Evolutionary conservation across 1,139 yeast species (phyloP), one percentile per base, ranked within the genome.

Genomic region (Yamadazyma dushanensis): DNA sequence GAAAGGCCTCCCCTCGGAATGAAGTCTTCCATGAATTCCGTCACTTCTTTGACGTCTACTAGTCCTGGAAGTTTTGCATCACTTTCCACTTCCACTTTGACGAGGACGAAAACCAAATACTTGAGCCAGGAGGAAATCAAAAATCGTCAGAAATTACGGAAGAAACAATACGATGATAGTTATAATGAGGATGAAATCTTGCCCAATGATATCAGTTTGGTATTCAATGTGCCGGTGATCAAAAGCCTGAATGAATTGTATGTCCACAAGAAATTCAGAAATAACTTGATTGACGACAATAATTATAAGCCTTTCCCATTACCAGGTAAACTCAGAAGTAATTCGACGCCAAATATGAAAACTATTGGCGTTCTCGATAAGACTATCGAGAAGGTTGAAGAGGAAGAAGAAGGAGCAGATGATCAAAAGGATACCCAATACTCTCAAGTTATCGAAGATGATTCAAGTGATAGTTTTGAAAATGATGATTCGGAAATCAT

Each of bases 221-320:
- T 69, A 5, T 70, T 70, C 45, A 71, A 71, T 41, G 76, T 71
- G 11, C 76, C 76, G 1, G 62, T 70, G 9, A 63, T 70, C 23
- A 60, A 61, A 40, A 64, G 59, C 45, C 63, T 62, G 38, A 59
- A 61, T 33, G 70, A 66, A 35, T 43, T 68, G 25, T 69, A 60
- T 41, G 43, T 57, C 32, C 47, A 55, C 18, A 49, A 53, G 26
- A 47, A 36, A 32, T 31, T 44, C 26, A 56, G 62, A 24, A 51
- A 51, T 25, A 67, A 63, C 38, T 47, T 65, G 22, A 47, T 59
- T 32, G 50, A 51, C 32, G 63, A 60, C 36, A 50, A 54, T 31
- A 58, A 56, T 38, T 57, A 63, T 35, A 56, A 56, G 15, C 71
- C 73, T 2, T 58, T 61, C 40, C 71, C 73, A 2, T 52, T 66